These are phyloP conservation scores for Spinacia oleracea DNA, from an alignment of 179 eudicot genomes.

Conservation along the genomic window DNA sequence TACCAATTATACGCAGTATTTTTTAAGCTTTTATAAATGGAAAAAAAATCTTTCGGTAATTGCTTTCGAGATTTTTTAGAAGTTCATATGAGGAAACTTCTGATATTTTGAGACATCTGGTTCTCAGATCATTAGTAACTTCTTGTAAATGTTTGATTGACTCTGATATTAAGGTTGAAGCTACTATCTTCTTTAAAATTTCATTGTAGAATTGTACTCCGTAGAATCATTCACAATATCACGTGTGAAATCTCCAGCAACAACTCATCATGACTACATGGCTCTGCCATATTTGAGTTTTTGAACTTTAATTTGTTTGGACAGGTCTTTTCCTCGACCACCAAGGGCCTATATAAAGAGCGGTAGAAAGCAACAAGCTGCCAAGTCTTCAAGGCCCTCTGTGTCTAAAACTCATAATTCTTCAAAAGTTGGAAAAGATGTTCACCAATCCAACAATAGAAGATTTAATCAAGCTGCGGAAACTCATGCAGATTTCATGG, in stretches of 20 bases:
- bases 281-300: background rate
- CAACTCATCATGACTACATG: background rate
- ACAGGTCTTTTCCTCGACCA: conserved; percentile 78
- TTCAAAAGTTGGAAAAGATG: conserved; percentile 24
- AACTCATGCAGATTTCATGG: conserved; percentile 29
- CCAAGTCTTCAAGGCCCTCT: conserved; percentile 18
- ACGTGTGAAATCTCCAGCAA: background rate
- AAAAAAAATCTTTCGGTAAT: background rate
- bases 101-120: background rate
- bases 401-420: conserved; percentile 24
- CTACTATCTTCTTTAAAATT: background rate
- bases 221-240: background rate
- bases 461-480: conserved; percentile 38
- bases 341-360: conserved; percentile 32
- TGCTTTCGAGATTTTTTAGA: background rate
- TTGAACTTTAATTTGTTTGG: background rate
- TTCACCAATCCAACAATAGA: conserved; percentile 36
- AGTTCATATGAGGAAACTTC: background rate
- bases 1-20: too few species aligned
- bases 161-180: background rate
- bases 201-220: background rate
- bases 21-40: background rate
- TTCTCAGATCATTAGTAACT: background rate
- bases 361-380: conserved; percentile 30
- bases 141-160: background rate